These are phyloP conservation scores for Smittium mucronatum DNA, from an alignment of 371 early-diverging fungal genomes.

Conservation along the genomic window DNA sequence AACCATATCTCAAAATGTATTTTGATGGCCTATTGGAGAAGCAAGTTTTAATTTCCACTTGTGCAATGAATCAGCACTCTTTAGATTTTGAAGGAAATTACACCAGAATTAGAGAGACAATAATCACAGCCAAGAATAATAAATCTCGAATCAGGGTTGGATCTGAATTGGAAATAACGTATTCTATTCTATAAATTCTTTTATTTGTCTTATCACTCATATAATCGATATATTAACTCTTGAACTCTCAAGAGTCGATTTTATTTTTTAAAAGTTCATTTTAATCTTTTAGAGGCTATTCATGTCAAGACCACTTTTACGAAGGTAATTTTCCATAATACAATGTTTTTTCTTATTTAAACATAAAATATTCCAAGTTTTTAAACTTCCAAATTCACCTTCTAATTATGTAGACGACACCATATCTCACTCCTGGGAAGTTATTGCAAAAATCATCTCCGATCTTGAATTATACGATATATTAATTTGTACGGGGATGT, in stretches of 20 bases:
- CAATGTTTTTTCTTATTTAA: too few species aligned
- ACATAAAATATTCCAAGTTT: too few species aligned
- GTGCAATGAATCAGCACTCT: conserved; percentile 91
- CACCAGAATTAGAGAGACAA: conserved; percentile 69
- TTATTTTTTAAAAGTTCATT: too few species aligned
- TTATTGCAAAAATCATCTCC: conserved; percentile 55
- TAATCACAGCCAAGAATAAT: conserved; percentile 60
- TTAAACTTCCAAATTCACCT: too few species aligned
- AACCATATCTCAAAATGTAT: neutral
- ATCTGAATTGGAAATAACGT: conserved; percentile 88
- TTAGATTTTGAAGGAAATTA: conserved; percentile 90
- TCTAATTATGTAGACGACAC: conserved; percentile 50
- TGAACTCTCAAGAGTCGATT: too few species aligned
- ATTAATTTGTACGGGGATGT: conserved; percentile 88
- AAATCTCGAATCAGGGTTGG: conserved; percentile 83
- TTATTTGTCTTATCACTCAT: conserved; percentile 25
- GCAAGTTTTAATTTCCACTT: conserved; percentile 62
- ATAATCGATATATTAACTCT: too few species aligned
- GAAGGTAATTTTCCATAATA: conserved; percentile 51
- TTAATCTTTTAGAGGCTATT: conserved; percentile 57
- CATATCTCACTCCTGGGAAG: conserved; percentile 87
- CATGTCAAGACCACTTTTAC: conserved; percentile 92
- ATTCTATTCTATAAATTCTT: conserved; percentile 34
- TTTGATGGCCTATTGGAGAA: conserved; percentile 29
- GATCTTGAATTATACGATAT: conserved; percentile 52